phyloP scores from a whole-genome alignment of 441 rosid species.

The Kokia cookei region DNA sequence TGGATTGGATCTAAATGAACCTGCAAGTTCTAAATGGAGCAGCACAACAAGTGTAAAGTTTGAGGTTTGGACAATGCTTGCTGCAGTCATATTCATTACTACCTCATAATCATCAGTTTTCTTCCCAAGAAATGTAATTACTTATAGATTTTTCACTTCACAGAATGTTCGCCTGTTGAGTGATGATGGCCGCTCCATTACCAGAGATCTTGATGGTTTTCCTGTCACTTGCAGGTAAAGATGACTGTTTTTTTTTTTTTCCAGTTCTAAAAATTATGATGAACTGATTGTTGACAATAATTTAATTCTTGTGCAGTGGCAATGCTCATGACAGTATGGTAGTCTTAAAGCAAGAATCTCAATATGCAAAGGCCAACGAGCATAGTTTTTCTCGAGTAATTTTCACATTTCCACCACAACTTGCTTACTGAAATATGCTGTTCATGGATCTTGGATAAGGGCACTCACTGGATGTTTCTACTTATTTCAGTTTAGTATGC shows the following conservation, averaged over 20 bases:
- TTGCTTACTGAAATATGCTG: conserved; percentile 1
- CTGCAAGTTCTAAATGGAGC: conserved; percentile 79
- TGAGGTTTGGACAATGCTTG: conserved; percentile 45
- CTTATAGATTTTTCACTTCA: conserved; percentile 5
- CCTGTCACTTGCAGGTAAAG: conserved; percentile 84
- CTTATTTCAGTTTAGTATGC: conserved; percentile 65
- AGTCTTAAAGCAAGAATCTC: conserved; percentile 92
- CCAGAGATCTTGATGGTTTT: conserved; percentile 79
- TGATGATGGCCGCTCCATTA: conserved; percentile 80
- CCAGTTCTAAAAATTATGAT: conserved; percentile 3
- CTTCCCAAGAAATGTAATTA: conserved; percentile 15
- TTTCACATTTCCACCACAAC: conserved; percentile 6
- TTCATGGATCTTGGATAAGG: neutral
- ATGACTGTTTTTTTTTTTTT: neutral
- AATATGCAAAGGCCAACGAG: conserved; percentile 65
- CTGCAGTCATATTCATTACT: neutral
- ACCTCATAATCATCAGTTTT: conserved; percentile 6
- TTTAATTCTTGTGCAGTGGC: conserved; percentile 59
- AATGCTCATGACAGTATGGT: conserved; percentile 77
- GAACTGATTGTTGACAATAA: conserved; percentile 21
- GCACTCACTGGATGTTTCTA: conserved; percentile 18
- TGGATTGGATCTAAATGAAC: conserved; percentile 84
- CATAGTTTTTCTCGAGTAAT: conserved; percentile 82
- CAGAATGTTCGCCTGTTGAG: conserved; percentile 77
- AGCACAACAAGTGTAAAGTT: conserved; percentile 83